phyloP scores from a whole-genome alignment of 116 monocot genomes.

The Phalaenopsis hybrid region DNA sequence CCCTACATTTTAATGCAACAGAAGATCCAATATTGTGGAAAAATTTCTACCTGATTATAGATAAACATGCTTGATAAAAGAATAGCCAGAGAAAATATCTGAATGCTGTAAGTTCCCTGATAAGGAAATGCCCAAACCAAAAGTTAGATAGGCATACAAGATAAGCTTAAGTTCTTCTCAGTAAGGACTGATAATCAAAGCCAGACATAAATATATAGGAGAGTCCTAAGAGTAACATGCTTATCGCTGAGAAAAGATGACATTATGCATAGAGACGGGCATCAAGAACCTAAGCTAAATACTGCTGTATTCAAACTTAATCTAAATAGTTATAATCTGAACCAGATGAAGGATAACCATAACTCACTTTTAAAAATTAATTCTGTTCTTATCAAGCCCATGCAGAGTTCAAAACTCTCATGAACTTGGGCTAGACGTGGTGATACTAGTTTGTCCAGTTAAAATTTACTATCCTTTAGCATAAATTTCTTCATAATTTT shows the following conservation, averaged over 20 bases:
- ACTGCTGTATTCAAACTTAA: not conserved
- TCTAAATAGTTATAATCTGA: not conserved
- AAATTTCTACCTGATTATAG: conserved; percentile 72
- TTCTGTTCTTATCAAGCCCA: not conserved
- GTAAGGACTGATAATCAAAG: not conserved
- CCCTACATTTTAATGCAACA: not conserved
- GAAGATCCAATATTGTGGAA: not conserved
- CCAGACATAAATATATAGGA: not conserved
- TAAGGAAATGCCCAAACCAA: not conserved
- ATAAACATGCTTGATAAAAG: conserved; percentile 94
- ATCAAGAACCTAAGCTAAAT: not conserved
- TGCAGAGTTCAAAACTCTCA: not conserved
- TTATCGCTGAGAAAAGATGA: not conserved
- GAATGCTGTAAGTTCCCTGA: conserved; percentile 93
- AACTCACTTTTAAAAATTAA: not conserved
- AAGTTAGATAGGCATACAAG: conserved; percentile 1
- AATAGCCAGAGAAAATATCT: conserved; percentile 92
- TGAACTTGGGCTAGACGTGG: not conserved
- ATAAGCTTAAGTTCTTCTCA: not conserved
- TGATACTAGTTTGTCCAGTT: not conserved
- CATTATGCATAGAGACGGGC: too few relatives aligned
- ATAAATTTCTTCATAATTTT: too few relatives aligned
- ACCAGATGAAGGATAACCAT: not conserved
- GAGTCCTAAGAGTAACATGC: not conserved
- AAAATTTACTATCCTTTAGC: not conserved